Conservation (phyloP, 2,329 filamentous ascomycete genomes). For the Trichoderma koningii region DNA sequence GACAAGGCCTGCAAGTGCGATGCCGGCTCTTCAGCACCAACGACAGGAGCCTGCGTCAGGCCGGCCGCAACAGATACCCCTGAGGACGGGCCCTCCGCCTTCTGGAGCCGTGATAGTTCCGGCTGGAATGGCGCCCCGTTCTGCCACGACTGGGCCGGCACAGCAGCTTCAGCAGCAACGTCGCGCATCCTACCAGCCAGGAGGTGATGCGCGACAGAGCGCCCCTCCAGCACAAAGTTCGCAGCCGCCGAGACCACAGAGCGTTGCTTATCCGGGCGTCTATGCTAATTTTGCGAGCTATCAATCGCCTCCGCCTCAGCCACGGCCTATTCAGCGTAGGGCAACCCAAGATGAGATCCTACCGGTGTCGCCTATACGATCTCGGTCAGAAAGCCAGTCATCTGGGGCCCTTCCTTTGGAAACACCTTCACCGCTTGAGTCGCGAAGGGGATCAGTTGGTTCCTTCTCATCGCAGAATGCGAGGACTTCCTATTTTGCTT, state of each 20-base stretch:
- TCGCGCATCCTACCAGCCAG: conserved; percentile 10
- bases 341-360: conserved; percentile 25
- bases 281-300: conserved; percentile 14
- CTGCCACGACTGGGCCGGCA: conserved; percentile 8
- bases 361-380: conserved; percentile 27
- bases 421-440: conserved; percentile 29
- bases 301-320: background rate
- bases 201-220: background rate
- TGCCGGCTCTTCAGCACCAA: conserved; percentile 21
- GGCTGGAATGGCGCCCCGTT: conserved; percentile 14
- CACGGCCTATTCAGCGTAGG: conserved; percentile 16
- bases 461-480: conserved; percentile 9
- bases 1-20: conserved; percentile 25
- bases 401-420: conserved; percentile 26
- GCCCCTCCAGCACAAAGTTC: background rate
- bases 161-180: conserved; percentile 21
- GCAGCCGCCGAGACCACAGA: conserved; percentile 25
- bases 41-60: conserved; percentile 1
- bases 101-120: conserved; percentile 8
- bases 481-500: conserved; percentile 14
- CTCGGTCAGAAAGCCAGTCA: conserved; percentile 29
- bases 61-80: conserved; percentile 16
- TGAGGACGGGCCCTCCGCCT: background rate
- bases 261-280: conserved; percentile 7
- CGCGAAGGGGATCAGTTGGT: conserved; percentile 27